Percentiles rank a stretch among this genome's conserved stretches.
Conservation (phyloP, 75 land plant genomes). For the Adiantum capillusveneris region DNA sequence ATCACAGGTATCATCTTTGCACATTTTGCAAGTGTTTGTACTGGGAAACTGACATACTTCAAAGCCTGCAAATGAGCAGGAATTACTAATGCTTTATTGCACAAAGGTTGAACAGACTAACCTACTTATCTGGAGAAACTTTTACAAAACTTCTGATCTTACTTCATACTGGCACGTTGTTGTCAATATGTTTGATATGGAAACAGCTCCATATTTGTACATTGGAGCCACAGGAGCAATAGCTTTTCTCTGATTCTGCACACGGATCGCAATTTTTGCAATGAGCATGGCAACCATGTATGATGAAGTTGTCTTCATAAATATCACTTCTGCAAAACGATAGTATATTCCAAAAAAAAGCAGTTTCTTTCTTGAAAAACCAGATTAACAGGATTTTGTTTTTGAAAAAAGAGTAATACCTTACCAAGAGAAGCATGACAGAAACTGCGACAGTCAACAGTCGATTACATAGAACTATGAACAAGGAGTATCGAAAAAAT, state of each 20-base stretch:
- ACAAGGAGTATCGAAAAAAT: constrained; percentile 67
- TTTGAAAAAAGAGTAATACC: neutral
- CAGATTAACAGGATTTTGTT: neutral
- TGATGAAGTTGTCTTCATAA: too few relatives aligned
- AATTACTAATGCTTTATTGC: too few relatives aligned
- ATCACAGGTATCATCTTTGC: constrained; percentile 99
- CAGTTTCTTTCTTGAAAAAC: too few relatives aligned
- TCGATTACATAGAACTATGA: constrained; percentile 93
- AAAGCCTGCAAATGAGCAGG: constrained; percentile 94
- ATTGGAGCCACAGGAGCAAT: constrained; percentile 85
- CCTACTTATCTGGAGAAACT: neutral
- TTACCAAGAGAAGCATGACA: constrained; percentile 58
- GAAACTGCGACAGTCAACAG: constrained; percentile 68
- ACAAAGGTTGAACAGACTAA: too few relatives aligned
- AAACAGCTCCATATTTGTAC: constrained; percentile 80
- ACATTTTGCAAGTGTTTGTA: constrained; percentile 93
- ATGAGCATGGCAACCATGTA: too few relatives aligned
- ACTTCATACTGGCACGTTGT: constrained; percentile 98
- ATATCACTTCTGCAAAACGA: too few relatives aligned
- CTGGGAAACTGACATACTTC: constrained; percentile 96
- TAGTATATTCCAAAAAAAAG: too few relatives aligned
- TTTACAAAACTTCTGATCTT: constrained; percentile 1
- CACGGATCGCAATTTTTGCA: too few relatives aligned
- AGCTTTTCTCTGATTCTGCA: constrained; percentile 53
- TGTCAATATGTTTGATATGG: constrained; percentile 79